phyloP scores from a whole-genome alignment of 805 yeast genomes.

The Candida montana region DNA sequence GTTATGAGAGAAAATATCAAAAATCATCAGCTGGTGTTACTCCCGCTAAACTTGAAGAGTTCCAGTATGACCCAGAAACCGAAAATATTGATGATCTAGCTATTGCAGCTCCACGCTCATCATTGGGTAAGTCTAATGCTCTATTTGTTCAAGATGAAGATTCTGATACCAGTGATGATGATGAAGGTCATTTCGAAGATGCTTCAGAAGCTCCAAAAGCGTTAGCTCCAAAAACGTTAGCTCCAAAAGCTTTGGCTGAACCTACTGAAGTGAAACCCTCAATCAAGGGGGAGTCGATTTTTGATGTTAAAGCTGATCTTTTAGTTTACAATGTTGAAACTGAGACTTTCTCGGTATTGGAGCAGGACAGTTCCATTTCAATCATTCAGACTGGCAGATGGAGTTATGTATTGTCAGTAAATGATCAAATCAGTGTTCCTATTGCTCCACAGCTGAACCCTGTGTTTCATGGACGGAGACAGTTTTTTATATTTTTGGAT shows the following conservation, averaged over 20 bases:
- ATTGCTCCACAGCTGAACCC: constrained; percentile 55
- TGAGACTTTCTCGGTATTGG: constrained; percentile 25
- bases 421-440: constrained; percentile 32
- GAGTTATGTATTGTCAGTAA: constrained; percentile 48
- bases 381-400: constrained; percentile 45
- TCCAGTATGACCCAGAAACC: constrained; percentile 36
- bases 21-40: constrained; percentile 42
- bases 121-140: neutral
- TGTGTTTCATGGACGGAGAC: constrained; percentile 50
- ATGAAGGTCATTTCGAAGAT: constrained; percentile 28
- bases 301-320: constrained; percentile 26
- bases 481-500: constrained; percentile 64
- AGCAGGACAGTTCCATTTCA: constrained; percentile 27
- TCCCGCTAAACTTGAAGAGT: constrained; percentile 49
- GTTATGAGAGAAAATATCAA: constrained; percentile 70
- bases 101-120: constrained; percentile 8
- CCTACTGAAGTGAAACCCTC: constrained; percentile 26
- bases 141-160: constrained; percentile 14
- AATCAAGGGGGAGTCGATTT: too few relatives aligned
- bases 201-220: constrained; percentile 24
- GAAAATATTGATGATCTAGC: constrained; percentile 9
- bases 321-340: neutral
- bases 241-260: too few relatives aligned
- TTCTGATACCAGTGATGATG: constrained; percentile 15
- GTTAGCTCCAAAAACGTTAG: neutral